These are phyloP conservation scores for Penicillium sp. DNA, from an alignment of 2,329 filamentous ascomycete genomes.

Conservation along the genomic window DNA sequence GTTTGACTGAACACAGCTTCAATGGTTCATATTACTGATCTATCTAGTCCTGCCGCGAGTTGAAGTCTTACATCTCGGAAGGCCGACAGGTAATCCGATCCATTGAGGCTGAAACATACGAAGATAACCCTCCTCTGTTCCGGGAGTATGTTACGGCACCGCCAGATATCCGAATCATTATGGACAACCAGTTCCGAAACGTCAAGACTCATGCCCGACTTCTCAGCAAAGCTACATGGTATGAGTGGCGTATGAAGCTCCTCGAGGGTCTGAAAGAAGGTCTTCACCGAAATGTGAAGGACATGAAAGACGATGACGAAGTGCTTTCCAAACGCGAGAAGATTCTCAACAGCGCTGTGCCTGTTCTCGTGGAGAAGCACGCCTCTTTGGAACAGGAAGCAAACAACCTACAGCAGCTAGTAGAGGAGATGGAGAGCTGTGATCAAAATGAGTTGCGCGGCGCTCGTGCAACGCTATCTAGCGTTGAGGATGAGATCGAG, in stretches of 20 bases:
- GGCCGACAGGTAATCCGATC: constrained; percentile 85
- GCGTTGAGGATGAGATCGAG: constrained; percentile 66
- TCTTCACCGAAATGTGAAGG: constrained; percentile 70
- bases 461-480: constrained; percentile 66
- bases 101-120: constrained; percentile 83
- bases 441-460: constrained; percentile 75
- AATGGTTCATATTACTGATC: constrained; percentile 27
- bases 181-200: constrained; percentile 98
- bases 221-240: constrained; percentile 95
- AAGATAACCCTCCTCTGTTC: constrained; percentile 89
- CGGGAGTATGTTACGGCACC: constrained; percentile 85
- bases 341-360: constrained; percentile 66
- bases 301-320: constrained; percentile 72
- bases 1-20: constrained; percentile 26
- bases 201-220: constrained; percentile 90
- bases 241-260: constrained; percentile 92
- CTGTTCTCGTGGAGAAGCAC: constrained; percentile 60
- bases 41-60: constrained; percentile 73
- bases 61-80: constrained; percentile 95
- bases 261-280: constrained; percentile 79
- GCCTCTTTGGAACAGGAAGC: constrained; percentile 63
- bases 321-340: constrained; percentile 66
- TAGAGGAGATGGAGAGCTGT: constrained; percentile 60
- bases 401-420: constrained; percentile 67
- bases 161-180: constrained; percentile 75